These are phyloP conservation scores for Lodderomyces beijingensis DNA, from an alignment of 1,139 yeast genomes.

Conservation along the genomic window DNA sequence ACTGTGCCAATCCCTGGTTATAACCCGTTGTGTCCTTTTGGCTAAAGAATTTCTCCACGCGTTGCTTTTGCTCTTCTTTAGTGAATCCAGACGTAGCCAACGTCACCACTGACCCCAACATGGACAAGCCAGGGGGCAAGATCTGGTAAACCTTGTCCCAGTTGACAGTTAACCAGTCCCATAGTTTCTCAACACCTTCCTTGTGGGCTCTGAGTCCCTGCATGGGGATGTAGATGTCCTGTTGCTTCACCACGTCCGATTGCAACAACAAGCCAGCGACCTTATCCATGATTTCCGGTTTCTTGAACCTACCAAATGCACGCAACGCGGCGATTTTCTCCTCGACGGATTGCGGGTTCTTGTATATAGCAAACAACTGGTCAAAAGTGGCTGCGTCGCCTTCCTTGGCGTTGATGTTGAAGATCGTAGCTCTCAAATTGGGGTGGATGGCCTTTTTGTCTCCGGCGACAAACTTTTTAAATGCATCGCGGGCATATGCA, in stretches of 20 bases:
- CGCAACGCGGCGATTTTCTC: slow-evolving; percentile 76
- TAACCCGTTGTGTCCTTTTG: slow-evolving; percentile 65
- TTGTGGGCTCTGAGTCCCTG: slow-evolving; percentile 60
- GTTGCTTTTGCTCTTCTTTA: slow-evolving; percentile 51
- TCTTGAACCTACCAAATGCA: slow-evolving; percentile 67
- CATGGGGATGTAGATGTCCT: slow-evolving; percentile 80
- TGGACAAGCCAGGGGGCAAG: slow-evolving; percentile 78
- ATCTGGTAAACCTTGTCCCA: slow-evolving; percentile 63
- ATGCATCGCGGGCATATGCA: slow-evolving; percentile 51
- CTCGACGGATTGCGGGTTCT: slow-evolving; percentile 61
- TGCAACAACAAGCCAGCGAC: slow-evolving; percentile 60
- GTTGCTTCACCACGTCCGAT: slow-evolving; percentile 66
- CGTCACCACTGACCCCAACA: slow-evolving; percentile 71
- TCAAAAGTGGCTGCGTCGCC: slow-evolving; percentile 67
- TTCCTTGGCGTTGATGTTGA: slow-evolving; percentile 58
- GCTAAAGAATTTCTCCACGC: slow-evolving; percentile 56
- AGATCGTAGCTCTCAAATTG: slow-evolving; percentile 70
- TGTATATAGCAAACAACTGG: slow-evolving; percentile 58
- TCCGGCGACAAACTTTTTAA: slow-evolving; percentile 58
- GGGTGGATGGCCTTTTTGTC: slow-evolving; percentile 74
- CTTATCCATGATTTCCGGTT: slow-evolving; percentile 53
- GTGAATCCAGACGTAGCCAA: slow-evolving; percentile 64
- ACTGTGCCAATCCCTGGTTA: slow-evolving; percentile 68
- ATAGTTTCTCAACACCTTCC: slow-evolving; percentile 61
- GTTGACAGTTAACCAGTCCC: slow-evolving; percentile 74